Base-by-base conservation (phyloP, 768 basidiomycete genomes). In the Suillus discolor region DNA sequence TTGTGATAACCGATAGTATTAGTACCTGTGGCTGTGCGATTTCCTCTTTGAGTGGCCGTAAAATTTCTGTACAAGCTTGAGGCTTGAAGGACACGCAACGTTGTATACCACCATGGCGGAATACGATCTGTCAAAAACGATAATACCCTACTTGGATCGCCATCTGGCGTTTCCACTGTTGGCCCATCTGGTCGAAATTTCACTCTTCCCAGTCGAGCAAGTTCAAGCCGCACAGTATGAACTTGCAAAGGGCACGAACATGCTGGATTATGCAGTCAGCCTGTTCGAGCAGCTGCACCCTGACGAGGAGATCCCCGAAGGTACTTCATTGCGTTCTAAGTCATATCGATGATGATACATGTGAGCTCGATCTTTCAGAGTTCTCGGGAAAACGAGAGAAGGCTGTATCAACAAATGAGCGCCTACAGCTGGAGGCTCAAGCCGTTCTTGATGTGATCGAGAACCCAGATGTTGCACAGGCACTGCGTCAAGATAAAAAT, bases 211-310 rank as follows among this genome's bases (percentile, higher is more conserved):
- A 1, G 82, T 84, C 25, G 84, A 92, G 49, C 88, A 99, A 70
- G 86, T 99, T 65, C 88, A 89, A 65, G 81, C 88, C 47, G 97
- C 97, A 44, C 97, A 98, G 80, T 97, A 97, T 91, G 96, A 98
- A 73, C 89, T 99, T 62, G 93, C 95, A 63, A 97, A 94, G 75
- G 93, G 90, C 67, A 99, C 97, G 55, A 98, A 99, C 78, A 98
- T 99, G 96, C 90, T 97, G 65, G 96, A 97, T 78, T 99, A 97
- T 73, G 90, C 93, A 31, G 86, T 90, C 66, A 85, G 84, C 69
- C 79, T 98, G 71, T 94, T 94, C 72, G 80, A 90, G 71, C 88
- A 93, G 79, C 79, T 95, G 60, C 80, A 94, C 69, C 90, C 92
- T 0, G 89, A 89, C 59, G 78, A 92, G 61, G 82, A 88, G 70